A percentile compares a stretch with the other conserved stretches of the same genome.
These are phyloP conservation scores for Pythium rhizo-oryzae DNA, from an alignment of 352 stramenopile species.

Conservation along the genomic window DNA sequence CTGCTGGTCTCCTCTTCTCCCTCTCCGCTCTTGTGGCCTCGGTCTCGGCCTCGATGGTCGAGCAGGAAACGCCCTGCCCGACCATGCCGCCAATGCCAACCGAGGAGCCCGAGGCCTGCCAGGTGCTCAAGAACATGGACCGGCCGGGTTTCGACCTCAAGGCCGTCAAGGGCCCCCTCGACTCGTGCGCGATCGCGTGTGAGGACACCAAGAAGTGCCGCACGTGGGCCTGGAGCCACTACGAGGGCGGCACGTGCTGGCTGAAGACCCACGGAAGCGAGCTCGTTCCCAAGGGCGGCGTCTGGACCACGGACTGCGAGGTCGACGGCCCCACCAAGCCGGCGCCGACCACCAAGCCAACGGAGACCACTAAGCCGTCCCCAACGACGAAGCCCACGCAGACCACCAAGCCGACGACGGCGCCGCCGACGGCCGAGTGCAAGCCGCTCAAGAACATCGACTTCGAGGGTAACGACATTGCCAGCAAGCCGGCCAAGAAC, in stretches of 20 bases:
- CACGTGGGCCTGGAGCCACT: conserved; percentile 24
- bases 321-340: background rate
- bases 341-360: no score
- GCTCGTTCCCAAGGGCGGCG: background rate
- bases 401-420: background rate
- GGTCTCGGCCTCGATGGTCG: background rate
- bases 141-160: background rate
- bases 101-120: background rate
- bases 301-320: background rate
- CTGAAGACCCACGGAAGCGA: background rate
- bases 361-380: no score
- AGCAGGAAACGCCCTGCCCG: background rate
- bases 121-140: conserved; percentile 3
- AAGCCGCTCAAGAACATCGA: conserved; percentile 21
- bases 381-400: no score
- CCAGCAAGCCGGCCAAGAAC: conserved; percentile 2
- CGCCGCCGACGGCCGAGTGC: background rate
- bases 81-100: background rate
- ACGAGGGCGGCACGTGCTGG: conserved; percentile 17
- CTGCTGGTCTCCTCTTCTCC: background rate
- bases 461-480: conserved; percentile 35
- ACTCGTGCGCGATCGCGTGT: background rate
- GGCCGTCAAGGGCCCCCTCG: background rate
- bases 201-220: conserved; percentile 3
- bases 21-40: background rate